Evolutionary conservation across 1,139 yeast genomes (phyloP), one percentile per base, ranked within the genome.

Genomic region (Hansenula lynferdii): DNA sequence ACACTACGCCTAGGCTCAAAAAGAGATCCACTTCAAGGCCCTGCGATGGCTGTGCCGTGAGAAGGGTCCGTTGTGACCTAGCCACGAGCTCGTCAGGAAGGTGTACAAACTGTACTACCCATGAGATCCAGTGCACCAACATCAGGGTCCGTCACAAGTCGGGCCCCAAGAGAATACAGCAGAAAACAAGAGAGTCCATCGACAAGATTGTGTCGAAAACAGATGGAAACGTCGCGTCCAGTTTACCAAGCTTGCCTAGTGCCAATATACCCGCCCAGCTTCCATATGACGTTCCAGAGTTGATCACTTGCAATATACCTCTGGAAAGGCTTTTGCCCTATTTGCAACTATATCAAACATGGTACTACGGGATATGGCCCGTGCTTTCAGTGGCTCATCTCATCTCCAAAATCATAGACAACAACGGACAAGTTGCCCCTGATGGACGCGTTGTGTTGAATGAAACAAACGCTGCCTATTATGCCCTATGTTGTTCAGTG

Each of bases 341-440:
- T 33, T 35, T 51, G 9, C 51, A 49, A 33, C 39, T 49, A 19
- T 49, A 49, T 28, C 53, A 49, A 28, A 48, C 48, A 4, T 49
- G 55, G 53, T 51, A 45, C 37, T 51, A 51, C 35, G 50, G 54
- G 3, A 42, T 48, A 20, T 51, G 54, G 53, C 55, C 55, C 1
- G 51, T 51, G 5, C 32, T 49, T 14, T 44, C 52, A 2, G 47
- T 47, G 8, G 37, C 47, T 9, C 35, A 37, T 1, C 29, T 46
- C 9, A 43, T 44, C 3, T 40, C 51, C 3, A 47, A 36, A 16
- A 28, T 45, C 9, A 38, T 11, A 5, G 35, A 31, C 18, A 17
- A 18, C 20, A 30, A 27, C n/a, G 15, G 21, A 4, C 30, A 25
- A 20, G 8, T 10, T 19, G n/a, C 31, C 7, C 12, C 27, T 4